Base-by-base conservation (phyloP, 2,329 filamentous ascomycete genomes). In the Chrysosporium queenslandicum region DNA sequence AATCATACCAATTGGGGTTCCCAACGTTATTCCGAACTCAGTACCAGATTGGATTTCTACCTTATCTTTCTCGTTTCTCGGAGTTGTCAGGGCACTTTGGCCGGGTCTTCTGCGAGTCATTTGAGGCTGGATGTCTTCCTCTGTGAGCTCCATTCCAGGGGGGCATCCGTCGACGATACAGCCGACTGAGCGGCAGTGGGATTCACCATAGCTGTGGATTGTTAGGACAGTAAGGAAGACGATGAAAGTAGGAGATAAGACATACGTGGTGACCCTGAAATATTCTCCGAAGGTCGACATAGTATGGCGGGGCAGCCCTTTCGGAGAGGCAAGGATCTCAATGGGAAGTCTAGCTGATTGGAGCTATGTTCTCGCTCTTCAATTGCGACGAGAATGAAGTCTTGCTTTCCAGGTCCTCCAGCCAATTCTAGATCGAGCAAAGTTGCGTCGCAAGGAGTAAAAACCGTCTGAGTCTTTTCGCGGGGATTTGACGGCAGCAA, bases 91-190 rank as follows among this genome's bases (percentile, higher is more conserved):
- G 57, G 83, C 82, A 60, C 82, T 87, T 71, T 98, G 91, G 41
- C 91, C 91, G 4, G 91, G 91, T 55, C 91, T 80, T 56, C 91
- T 81, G 58, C 91, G 84, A 58, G 85, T 94, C 80, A 97, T 87
- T 73, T 96, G 89, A 46, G 89, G 89, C 72, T 98, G 91, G 66
- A 97, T 94, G 65, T 94, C 87, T 51, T 75, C 77, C 71, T 95
- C 90, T 57, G 81, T 85, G 68, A 97, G 81, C 63, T 83, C 75
- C 77, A 97, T 84, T 63, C 87, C 87, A 12, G 92, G 90, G 32
- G 91, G 92, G 65, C 82, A 86, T 62, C 89, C 89, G 68, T 97
- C 91, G 71, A 97, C 84, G 64, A 97, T 96, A 74, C 87, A 94
- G 65, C 89, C 90, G 63, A 97, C 89, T 29, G 86, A 91, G 64